These are phyloP conservation scores for Tulasnella sp. DNA, from an alignment of 768 basidiomycete genomes.

Conservation along the genomic window DNA sequence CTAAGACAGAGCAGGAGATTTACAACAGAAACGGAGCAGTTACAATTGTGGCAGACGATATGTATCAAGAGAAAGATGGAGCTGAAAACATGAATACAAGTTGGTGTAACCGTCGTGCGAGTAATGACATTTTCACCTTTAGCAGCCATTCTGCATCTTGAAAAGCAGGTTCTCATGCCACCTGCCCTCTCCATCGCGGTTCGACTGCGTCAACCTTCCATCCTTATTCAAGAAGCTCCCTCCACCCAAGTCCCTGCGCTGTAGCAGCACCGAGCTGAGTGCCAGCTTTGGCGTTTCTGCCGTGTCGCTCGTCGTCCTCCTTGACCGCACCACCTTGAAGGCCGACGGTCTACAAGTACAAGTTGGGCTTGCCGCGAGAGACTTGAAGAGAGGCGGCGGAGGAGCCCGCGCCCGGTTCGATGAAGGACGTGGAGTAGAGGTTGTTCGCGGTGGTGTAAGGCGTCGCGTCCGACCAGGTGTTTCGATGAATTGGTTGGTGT, in stretches of 20 bases:
- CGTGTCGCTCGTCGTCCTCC: neutral
- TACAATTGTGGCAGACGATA: too few relatives aligned
- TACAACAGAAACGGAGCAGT: too few relatives aligned
- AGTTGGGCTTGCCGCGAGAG: too few relatives aligned
- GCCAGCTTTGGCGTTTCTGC: constrained; percentile 12
- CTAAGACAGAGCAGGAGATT: too few relatives aligned
- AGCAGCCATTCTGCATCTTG: neutral
- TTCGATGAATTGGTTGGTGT: constrained; percentile 9
- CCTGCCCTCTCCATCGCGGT: neutral
- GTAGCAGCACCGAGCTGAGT: neutral
- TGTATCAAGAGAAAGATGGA: neutral
- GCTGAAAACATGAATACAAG: neutral
- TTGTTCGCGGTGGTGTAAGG: constrained; percentile 1
- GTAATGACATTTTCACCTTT: neutral
- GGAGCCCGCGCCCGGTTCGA: too few relatives aligned
- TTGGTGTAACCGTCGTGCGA: neutral
- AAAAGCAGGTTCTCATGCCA: neutral
- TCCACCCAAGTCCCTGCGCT: neutral
- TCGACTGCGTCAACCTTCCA: neutral
- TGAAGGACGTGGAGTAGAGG: constrained; percentile 3
- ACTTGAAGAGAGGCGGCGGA: too few relatives aligned
- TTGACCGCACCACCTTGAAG: too few relatives aligned
- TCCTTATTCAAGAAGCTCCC: neutral
- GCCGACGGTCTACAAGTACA: too few relatives aligned
- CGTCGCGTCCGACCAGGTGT: neutral